Conservation (phyloP, 2,329 filamentous ascomycete genomes). For the Phialophora macrospora region DNA sequence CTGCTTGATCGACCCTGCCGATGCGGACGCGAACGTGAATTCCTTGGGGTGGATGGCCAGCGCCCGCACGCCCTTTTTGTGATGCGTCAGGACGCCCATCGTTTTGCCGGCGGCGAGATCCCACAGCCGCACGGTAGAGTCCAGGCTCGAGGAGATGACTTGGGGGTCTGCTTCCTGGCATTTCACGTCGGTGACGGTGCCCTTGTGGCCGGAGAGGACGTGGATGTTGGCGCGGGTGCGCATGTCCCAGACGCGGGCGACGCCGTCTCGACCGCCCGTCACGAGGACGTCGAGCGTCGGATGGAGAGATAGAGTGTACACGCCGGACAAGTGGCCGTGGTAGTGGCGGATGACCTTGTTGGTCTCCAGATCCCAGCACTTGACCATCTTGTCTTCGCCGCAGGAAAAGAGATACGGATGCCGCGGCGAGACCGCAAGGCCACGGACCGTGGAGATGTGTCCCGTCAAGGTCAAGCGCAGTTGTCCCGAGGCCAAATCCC, state of each 20-base stretch:
- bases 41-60: slow-evolving; percentile 85
- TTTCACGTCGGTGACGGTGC: slow-evolving; percentile 84
- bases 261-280: slow-evolving; percentile 91
- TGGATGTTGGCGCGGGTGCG: slow-evolving; percentile 93
- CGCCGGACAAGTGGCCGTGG: slow-evolving; percentile 93
- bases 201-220: slow-evolving; percentile 87
- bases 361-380: slow-evolving; percentile 99
- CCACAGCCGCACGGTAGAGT: slow-evolving; percentile 90
- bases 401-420: slow-evolving; percentile 98
- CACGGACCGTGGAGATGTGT: slow-evolving; percentile 91
- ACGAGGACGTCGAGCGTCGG: slow-evolving; percentile 93
- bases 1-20: slow-evolving; percentile 94
- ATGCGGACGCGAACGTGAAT: slow-evolving; percentile 94
- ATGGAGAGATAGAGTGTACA: slow-evolving; percentile 91
- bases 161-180: slow-evolving; percentile 97
- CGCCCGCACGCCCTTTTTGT: slow-evolving; percentile 94
- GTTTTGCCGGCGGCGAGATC: slow-evolving; percentile 95
- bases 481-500: slow-evolving; percentile 90
- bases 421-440: slow-evolving; percentile 86
- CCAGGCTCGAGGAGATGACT: slow-evolving; percentile 89
- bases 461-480: slow-evolving; percentile 86
- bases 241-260: slow-evolving; percentile 98
- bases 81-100: slow-evolving; percentile 93
- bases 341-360: slow-evolving; percentile 99
- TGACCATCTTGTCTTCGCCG: slow-evolving; percentile 99